Evolutionary conservation across 2,329 filamentous ascomycete species (phyloP).

Genomic region (Xylaria polymorpha): DNA sequence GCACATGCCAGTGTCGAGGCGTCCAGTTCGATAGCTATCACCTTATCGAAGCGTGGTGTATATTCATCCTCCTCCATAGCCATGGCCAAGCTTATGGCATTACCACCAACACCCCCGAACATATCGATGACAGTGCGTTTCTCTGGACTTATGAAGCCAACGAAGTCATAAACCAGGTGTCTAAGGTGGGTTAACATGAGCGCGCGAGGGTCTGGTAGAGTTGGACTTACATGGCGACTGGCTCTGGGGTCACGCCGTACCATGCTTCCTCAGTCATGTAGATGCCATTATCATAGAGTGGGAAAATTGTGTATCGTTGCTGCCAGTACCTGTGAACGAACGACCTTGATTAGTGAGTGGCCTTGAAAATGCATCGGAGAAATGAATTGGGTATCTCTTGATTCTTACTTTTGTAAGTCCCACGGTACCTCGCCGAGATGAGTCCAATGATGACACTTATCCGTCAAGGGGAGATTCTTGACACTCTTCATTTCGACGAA

Average conservation of each 20-base stretch:
- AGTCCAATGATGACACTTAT: constrained; percentile 80
- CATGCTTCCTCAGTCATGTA: constrained; percentile 93
- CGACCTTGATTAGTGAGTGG: constrained; percentile 11
- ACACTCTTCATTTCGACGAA: constrained; percentile 55
- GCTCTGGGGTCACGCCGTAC: constrained; percentile 97
- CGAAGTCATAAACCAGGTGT: constrained; percentile 80
- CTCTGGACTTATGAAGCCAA: constrained; percentile 59
- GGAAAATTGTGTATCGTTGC: constrained; percentile 89
- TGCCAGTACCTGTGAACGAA: constrained; percentile 84
- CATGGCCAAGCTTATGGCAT: constrained; percentile 92
- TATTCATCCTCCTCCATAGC: constrained; percentile 42
- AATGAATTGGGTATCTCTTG: constrained; percentile 4
- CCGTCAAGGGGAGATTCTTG: constrained; percentile 64
- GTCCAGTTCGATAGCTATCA: constrained; percentile 92
- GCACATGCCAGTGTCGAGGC: constrained; percentile 84
- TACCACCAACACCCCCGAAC: constrained; percentile 92
- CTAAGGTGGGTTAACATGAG: constrained; percentile 55
- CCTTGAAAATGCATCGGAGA: neutral
- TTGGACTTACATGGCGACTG: constrained; percentile 77
- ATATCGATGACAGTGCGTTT: constrained; percentile 78
- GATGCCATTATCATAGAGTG: constrained; percentile 86
- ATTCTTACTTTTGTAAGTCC: constrained; percentile 82
- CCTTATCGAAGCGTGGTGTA: constrained; percentile 79
- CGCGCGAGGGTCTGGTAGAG: neutral
- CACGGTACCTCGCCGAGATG: constrained; percentile 77